Base-by-base conservation (phyloP, 2,329 filamentous ascomycete species). In the Amylocarpus encephaloides region DNA sequence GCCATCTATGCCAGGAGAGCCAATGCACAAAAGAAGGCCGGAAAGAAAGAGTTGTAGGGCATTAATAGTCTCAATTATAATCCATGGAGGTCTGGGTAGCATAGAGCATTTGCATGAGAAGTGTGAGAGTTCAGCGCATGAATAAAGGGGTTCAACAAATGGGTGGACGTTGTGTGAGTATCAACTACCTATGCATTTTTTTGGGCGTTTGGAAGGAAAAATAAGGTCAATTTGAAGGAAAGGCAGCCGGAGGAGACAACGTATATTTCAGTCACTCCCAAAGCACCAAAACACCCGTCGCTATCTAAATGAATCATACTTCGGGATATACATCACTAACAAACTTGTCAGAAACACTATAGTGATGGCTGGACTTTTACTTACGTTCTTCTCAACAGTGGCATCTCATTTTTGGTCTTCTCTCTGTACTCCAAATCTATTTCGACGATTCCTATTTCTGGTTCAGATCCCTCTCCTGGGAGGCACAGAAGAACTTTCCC, bases 1-100 rank as follows among this genome's bases (percentile, higher is more conserved):
- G 87, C 79, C 58, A 98, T 98, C 65, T 98, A 97, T 69, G 86
- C 85, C 59, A 94, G 93, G 81, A 78, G 88, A 53, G 86, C 90
- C 50, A 70, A 70, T 50, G 75, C 80, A 65, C 73, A 75, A 56
- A 58, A 60, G 43, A 66, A 65, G 57, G 51, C 44, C 32, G 59
- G 53, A 18, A 64, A 64, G 58, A 64, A 62, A 49, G 54, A 53
- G 32, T 47, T 59, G 41, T 63, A 57, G 55, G 15, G 16, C 6
- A 7, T 26, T 15, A 29, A 15, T 6, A 13, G 13, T 10, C 22
- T 45, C 11, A 30, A 18, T 16, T 30, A 39, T 15, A 29, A 15
- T 34, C 39, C 16, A 16, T 35, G 30, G 34, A 46, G 49, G 38
- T 50, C 36, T 36, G 35, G 13, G 26, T 43, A 19, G 29, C 15